These are phyloP conservation scores for Chaetothyriales sp. DNA, from an alignment of 2,329 filamentous ascomycete species.

Conservation along the genomic window DNA sequence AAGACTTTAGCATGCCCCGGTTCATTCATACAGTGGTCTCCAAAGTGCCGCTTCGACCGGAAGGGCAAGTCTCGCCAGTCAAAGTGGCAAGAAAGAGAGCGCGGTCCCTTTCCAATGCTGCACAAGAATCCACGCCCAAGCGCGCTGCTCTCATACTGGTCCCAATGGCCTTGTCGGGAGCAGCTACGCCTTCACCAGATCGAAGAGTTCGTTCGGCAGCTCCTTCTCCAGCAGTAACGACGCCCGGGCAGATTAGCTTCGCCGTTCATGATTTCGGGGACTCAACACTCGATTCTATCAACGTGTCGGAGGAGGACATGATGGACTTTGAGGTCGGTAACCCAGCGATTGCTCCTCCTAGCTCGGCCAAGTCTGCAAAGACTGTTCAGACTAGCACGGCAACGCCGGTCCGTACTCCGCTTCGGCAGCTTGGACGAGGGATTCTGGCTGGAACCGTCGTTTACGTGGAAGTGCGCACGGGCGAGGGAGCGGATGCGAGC, in stretches of 20 bases:
- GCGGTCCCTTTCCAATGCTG: conserved; percentile 30
- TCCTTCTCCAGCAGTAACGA: conserved; percentile 12
- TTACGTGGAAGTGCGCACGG: conserved; percentile 70
- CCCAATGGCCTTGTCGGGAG: not conserved
- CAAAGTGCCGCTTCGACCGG: conserved; percentile 59
- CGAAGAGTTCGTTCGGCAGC: conserved; percentile 11
- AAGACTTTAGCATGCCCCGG: conserved; percentile 30
- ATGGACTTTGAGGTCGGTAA: conserved; percentile 1
- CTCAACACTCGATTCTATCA: conserved; percentile 14
- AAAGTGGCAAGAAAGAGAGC: conserved; percentile 32
- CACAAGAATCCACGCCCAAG: not conserved
- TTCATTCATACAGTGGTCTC: conserved; percentile 54
- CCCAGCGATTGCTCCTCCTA: not conserved
- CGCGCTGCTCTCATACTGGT: not conserved
- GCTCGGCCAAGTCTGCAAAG: not conserved
- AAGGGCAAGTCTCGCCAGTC: conserved; percentile 36
- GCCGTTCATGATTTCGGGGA: conserved; percentile 14
- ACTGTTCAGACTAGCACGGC: not conserved
- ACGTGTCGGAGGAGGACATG: conserved; percentile 11
- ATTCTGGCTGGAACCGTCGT: conserved; percentile 58
- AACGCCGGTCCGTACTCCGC: conserved; percentile 11
- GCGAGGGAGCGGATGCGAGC: conserved; percentile 65
- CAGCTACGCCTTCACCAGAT: conserved; percentile 6
- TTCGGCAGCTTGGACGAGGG: conserved; percentile 15
- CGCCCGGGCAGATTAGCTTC: conserved; percentile 14